phyloP scores from a whole-genome alignment of 805 yeast species.

The Lipomyces anomalus region DNA sequence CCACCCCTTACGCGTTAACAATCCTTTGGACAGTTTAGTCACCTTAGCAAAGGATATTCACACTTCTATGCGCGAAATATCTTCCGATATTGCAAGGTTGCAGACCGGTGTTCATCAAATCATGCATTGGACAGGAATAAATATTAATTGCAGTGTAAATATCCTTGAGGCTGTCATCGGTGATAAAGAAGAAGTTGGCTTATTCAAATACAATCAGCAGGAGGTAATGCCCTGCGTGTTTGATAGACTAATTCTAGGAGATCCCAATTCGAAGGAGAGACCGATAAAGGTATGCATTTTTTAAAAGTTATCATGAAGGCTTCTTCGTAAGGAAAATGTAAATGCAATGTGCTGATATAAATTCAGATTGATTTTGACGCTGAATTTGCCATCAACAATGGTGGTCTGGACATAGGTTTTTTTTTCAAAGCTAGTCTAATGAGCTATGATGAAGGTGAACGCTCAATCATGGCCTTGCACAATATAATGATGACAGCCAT shows the following conservation, averaged over 20 bases:
- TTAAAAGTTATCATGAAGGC: too few relatives aligned
- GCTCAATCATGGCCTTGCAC: background rate
- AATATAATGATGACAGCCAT: background rate
- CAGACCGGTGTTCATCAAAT: constrained; percentile 18
- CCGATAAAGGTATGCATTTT: too few relatives aligned
- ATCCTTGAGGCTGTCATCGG: constrained; percentile 12
- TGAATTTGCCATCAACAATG: constrained; percentile 14
- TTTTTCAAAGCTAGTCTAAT: constrained; percentile 8
- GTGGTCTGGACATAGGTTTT: constrained; percentile 21
- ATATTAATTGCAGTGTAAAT: constrained; percentile 20
- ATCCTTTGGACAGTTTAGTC: background rate
- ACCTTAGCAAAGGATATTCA: constrained; percentile 12
- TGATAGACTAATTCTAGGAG: too few relatives aligned
- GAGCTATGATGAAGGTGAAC: background rate
- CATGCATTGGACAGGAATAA: constrained; percentile 14
- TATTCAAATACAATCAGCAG: background rate
- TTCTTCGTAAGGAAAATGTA: too few relatives aligned
- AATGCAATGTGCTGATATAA: too few relatives aligned
- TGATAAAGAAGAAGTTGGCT: background rate
- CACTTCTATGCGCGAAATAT: constrained; percentile 6
- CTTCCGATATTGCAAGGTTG: constrained; percentile 4
- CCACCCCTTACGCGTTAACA: constrained; percentile 18
- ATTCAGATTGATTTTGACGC: constrained; percentile 16
- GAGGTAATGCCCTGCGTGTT: too few relatives aligned
- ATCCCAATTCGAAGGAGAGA: too few relatives aligned